Evolutionary conservation across 2,329 filamentous ascomycete genomes (phyloP), one percentile per base, ranked within the genome.

Genomic region (Truncatella angustata): DNA sequence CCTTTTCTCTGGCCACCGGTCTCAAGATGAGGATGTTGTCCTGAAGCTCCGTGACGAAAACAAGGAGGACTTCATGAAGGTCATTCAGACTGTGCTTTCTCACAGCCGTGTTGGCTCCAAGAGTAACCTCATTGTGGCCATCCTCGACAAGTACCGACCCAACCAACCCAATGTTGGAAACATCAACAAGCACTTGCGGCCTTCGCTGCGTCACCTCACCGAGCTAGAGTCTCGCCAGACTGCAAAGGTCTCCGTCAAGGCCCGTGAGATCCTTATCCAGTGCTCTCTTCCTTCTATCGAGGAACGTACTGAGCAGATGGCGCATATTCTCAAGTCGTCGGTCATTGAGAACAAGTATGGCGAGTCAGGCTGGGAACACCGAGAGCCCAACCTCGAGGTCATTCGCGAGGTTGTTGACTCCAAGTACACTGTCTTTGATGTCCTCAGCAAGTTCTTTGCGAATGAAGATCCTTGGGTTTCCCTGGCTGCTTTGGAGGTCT

Each of bases 331-430:
- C 51, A 90, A 92, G 54, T 96, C 93, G 23, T 93, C 94, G 0
- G 94, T 99, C 20, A 85, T 97, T 6, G 91, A 99, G 71, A 96
- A 92, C n/a, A 87, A 90, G 61, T 99, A 99, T 66, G 94, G 94
- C 54, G 94, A 99, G 80, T 92, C 90, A 55, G 92, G 93, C 48
- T 96, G 90, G 89, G 93, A 97, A 58, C 94, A 99, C 75, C 83
- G 94, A 60, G 90, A 97, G 72, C 94, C 94, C 44, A 90, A 88
- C 72, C 77, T 96, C 50, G 88, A 95, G 20, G 79, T 96, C 58
- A 87, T 99, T 74, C 96, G 96, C 79, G 94, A 99, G 72, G 92
- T 99, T 28, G 91, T 99, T 49, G 94, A 99, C 72, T 97, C 94
- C 50, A 96, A 96, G 76, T 97, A 95, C 77, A 97, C 93, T 37